Conservation (phyloP, 2,329 filamentous ascomycete genomes). For the Ceratocystis ficicola region DNA sequence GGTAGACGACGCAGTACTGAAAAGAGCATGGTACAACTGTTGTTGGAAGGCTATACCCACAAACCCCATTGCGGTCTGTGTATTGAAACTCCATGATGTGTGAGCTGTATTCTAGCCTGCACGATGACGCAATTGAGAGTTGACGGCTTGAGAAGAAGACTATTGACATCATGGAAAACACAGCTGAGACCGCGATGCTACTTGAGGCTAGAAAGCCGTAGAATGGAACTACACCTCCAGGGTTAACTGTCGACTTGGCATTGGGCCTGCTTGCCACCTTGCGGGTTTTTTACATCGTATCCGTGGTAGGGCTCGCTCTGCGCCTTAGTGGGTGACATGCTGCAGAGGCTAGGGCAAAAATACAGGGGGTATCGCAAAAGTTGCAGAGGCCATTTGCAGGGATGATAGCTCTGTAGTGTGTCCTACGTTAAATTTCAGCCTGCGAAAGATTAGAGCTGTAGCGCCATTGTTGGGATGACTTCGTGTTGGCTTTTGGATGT, state of each 20-base stretch:
- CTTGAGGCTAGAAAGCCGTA: neutral
- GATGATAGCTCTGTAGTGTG: neutral
- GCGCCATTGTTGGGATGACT: neutral
- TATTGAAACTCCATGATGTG: neutral
- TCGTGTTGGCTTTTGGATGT: neutral
- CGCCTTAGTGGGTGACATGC: neutral
- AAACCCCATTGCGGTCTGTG: conserved; percentile 9
- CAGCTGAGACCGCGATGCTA: neutral
- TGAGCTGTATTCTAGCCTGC: conserved; percentile 7
- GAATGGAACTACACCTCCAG: neutral
- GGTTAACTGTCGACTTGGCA: too few species aligned
- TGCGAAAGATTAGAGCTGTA: neutral
- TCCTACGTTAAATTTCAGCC: neutral
- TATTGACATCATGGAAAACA: neutral
- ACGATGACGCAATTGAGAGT: conserved; percentile 5
- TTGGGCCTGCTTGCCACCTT: neutral
- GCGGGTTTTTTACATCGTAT: neutral
- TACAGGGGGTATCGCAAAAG: conserved; percentile 10
- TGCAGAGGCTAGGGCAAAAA: neutral
- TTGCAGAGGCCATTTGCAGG: neutral
- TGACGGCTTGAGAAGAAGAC: neutral
- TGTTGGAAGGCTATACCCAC: neutral
- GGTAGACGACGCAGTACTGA: neutral
- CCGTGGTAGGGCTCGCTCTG: neutral
- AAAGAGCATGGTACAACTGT: neutral